These are phyloP conservation scores for Sporisorium exsertum DNA, from an alignment of 1,284 basidiomycete species.

Conservation along the genomic window DNA sequence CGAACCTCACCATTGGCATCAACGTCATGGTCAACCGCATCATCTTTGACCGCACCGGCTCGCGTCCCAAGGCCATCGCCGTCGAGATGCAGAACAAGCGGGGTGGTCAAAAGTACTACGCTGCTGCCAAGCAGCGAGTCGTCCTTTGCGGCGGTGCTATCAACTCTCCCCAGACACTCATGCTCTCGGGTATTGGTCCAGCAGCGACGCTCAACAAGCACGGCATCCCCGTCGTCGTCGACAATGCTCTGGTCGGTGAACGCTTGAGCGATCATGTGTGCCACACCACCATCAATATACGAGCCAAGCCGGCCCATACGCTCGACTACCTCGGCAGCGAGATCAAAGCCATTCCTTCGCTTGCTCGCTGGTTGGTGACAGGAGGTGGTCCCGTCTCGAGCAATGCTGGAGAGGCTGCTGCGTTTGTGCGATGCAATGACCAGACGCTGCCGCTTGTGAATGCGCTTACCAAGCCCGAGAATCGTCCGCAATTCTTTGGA, in stretches of 20 bases:
- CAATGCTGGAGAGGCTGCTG: constrained; percentile 64
- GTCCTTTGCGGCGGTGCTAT: constrained; percentile 71
- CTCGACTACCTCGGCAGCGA: constrained; percentile 49
- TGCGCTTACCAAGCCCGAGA: constrained; percentile 46
- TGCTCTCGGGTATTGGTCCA: constrained; percentile 77
- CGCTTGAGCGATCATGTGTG: constrained; percentile 62
- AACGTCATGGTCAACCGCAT: constrained; percentile 52
- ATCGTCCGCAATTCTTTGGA: constrained; percentile 55
- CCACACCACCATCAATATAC: constrained; percentile 28
- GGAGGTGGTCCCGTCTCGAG: constrained; percentile 46
- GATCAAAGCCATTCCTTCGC: constrained; percentile 29
- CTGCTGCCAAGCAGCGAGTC: constrained; percentile 70
- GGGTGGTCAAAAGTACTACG: constrained; percentile 46
- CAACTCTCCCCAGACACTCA: constrained; percentile 75
- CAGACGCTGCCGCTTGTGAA: constrained; percentile 54
- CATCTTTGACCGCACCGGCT: constrained; percentile 48
- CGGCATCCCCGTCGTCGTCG: constrained; percentile 44
- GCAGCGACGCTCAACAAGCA: constrained; percentile 39
- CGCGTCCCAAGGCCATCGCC: constrained; percentile 51
- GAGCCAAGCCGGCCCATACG: constrained; percentile 40
- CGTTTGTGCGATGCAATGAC: constrained; percentile 68
- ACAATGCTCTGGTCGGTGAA: constrained; percentile 55
- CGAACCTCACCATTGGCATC: constrained; percentile 57
- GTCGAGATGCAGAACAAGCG: constrained; percentile 52
- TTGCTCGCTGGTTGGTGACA: constrained; percentile 50